These are phyloP conservation scores for Thermothelomyces thermophilus DNA, from an alignment of 2,329 filamentous ascomycete species.

Conservation along the genomic window DNA sequence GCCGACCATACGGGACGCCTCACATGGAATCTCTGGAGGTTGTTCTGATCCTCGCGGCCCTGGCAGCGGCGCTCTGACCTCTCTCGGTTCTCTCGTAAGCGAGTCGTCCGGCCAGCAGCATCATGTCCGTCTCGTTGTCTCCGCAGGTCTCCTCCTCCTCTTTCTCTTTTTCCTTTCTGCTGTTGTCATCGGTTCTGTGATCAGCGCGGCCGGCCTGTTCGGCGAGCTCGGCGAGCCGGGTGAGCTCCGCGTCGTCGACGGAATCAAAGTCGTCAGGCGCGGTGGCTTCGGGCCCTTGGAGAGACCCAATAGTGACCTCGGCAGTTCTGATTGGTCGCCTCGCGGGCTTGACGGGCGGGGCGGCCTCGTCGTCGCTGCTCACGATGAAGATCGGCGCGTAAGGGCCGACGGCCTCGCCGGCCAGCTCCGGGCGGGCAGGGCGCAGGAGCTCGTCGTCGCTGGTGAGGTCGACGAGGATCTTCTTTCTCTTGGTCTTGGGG, in stretches of 20 bases:
- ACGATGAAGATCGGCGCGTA: neutral
- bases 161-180: too few relatives aligned
- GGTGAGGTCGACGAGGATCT: conserved; percentile 12
- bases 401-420: neutral
- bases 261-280: conserved; percentile 7
- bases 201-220: neutral
- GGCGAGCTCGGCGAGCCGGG: conserved; percentile 11
- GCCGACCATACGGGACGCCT: too few relatives aligned
- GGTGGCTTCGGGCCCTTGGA: neutral
- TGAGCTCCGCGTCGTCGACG: conserved; percentile 7
- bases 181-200: too few relatives aligned
- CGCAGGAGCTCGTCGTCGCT: neutral
- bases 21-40: too few relatives aligned
- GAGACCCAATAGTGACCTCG: neutral
- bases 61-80: too few relatives aligned
- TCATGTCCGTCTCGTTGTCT: too few relatives aligned
- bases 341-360: neutral
- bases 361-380: neutral
- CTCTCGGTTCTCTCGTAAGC: too few relatives aligned
- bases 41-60: too few relatives aligned
- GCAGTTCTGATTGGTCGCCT: neutral
- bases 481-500: neutral
- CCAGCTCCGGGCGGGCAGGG: neutral
- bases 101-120: too few relatives aligned
- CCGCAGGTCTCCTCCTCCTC: too few relatives aligned